These are phyloP conservation scores for Clarkia xantiana DNA, from an alignment of 345 rosid genomes.

Conservation along the genomic window DNA sequence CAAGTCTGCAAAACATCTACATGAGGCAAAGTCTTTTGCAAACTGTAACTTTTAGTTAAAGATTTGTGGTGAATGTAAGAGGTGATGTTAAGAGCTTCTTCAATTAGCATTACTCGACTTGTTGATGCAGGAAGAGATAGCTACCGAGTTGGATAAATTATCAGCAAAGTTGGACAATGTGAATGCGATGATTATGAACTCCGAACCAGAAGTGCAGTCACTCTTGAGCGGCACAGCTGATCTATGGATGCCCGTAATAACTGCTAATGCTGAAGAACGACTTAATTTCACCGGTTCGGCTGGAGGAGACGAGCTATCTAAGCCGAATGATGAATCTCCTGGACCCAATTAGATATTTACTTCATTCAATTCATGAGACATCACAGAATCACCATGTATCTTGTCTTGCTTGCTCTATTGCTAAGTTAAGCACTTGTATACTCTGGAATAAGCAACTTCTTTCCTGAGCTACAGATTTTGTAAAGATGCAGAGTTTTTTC, in stretches of 20 bases:
- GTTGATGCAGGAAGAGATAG: slow-evolving; percentile 46
- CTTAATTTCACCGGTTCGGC: slow-evolving; percentile 39
- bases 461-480: too few relatives aligned
- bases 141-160: slow-evolving; percentile 65
- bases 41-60: background rate
- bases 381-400: too few relatives aligned
- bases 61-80: background rate
- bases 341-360: too few relatives aligned
- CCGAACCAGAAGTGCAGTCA: slow-evolving; percentile 61
- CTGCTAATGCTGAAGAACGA: slow-evolving; percentile 60
- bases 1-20: slow-evolving; percentile 29
- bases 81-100: background rate
- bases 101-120: background rate
- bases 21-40: slow-evolving; percentile 29
- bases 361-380: too few relatives aligned
- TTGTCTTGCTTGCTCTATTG: too few relatives aligned
- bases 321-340: slow-evolving; percentile 7
- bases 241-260: slow-evolving; percentile 78
- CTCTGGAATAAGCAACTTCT: too few relatives aligned
- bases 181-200: slow-evolving; percentile 64
- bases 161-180: slow-evolving; percentile 66
- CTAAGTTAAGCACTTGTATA: too few relatives aligned
- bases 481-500: too few relatives aligned
- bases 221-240: slow-evolving; percentile 68
- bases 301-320: slow-evolving; percentile 10